Evolutionary conservation across 2,329 filamentous ascomycete genomes (phyloP).

Genomic region (Massarina eburnea): DNA sequence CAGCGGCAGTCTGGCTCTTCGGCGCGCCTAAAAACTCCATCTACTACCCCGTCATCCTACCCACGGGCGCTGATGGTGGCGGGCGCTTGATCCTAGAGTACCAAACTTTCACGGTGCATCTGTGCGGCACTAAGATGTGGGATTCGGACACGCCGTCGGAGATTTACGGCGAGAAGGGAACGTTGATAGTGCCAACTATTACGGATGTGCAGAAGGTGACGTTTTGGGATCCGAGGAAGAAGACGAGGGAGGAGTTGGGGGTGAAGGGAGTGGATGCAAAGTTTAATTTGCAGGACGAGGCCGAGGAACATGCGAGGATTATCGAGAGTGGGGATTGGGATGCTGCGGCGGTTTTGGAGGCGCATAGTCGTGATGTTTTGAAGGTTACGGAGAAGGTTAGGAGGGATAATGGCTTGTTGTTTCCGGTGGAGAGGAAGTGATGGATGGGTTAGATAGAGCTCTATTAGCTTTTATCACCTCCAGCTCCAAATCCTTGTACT

Average conservation of each 20-base stretch:
- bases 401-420: constrained; percentile 48
- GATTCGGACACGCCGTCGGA: constrained; percentile 48
- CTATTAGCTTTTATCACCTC: no score
- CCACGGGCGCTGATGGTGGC: constrained; percentile 51
- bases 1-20: constrained; percentile 52
- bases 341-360: constrained; percentile 43
- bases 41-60: constrained; percentile 48
- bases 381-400: constrained; percentile 48
- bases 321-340: constrained; percentile 43
- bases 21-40: constrained; percentile 44
- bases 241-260: constrained; percentile 45
- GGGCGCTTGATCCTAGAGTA: constrained; percentile 49
- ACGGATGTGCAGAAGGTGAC: constrained; percentile 49
- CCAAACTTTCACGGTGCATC: constrained; percentile 47
- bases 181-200: constrained; percentile 46
- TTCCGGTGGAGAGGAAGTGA: constrained; percentile 29
- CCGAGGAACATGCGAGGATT: constrained; percentile 49
- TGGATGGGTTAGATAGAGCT: constrained; percentile 7
- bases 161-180: constrained; percentile 52
- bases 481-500: no score
- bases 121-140: constrained; percentile 48
- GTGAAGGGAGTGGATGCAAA: constrained; percentile 37
- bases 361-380: constrained; percentile 46
- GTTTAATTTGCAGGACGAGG: constrained; percentile 52
- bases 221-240: constrained; percentile 47